A percentile compares a stretch with the other conserved stretches of the same genome.
Evolutionary conservation across 148 eudicot species (phyloP).

Genomic region (Camellia granthamiana): DNA sequence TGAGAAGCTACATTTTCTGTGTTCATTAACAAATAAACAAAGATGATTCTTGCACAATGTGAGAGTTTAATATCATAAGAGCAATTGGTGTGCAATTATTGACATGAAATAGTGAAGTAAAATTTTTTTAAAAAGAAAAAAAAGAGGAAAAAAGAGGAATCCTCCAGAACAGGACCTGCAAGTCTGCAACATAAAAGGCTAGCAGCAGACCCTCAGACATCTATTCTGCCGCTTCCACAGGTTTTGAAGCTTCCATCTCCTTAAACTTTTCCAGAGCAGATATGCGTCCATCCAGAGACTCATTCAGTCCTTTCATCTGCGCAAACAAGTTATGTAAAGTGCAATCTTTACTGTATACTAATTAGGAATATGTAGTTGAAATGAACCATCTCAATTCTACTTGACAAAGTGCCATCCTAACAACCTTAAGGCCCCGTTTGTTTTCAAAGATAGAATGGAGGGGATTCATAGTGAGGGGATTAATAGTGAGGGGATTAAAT

Average conservation of each 20-base stretch:
- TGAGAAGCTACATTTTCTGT: not conserved
- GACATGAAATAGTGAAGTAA: not conserved
- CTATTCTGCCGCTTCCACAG: constrained; percentile 48
- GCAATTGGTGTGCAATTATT: not conserved
- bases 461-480: no score
- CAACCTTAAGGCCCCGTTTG: not conserved
- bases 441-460: no score
- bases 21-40: constrained; percentile 3
- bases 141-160: not conserved
- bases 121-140: not conserved
- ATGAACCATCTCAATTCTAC: not conserved
- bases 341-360: not conserved
- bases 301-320: constrained; percentile 58
- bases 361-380: not conserved
- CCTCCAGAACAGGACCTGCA: not conserved
- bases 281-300: constrained; percentile 56
- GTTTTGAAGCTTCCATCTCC: constrained; percentile 47
- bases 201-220: constrained; percentile 2
- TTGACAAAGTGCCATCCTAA: constrained; percentile 1
- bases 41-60: not conserved
- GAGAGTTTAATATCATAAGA: not conserved
- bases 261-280: constrained; percentile 52
- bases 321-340: constrained; percentile 1
- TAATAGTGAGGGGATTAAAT: no score
- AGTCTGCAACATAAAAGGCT: not conserved